Evolutionary conservation across 495 filamentous ascomycete species (phyloP), one percentile per base, ranked within the genome.

Genomic region (Podospora pseudoanserina): DNA sequence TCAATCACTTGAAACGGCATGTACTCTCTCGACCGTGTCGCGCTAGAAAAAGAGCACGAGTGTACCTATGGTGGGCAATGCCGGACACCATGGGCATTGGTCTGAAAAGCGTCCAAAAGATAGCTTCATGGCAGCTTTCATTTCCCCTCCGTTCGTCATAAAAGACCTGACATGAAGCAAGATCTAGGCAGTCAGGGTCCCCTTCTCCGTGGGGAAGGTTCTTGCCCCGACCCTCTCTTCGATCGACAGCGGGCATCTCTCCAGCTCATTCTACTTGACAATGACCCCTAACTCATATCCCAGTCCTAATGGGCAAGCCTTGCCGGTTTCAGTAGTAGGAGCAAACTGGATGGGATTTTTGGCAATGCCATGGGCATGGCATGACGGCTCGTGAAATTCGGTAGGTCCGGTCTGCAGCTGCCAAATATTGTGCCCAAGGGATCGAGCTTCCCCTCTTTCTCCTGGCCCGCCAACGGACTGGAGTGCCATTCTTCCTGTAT

Each of bases 251-350:
- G 59, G 59, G 27, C 26, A 28, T 26, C 18, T 61, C 59, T 26
- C 26, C 59, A 61, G 20, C 59, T 61, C 20, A 28, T 61, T 7
- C 59, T 18, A 61, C 59, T 61, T 28, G 59, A 61, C 59, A 61
- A 28, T 61, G 16, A 4, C 5, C 1, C 23, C 23, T 1, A 23
- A 23, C 23, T 23, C 23, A 23, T 23, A 23, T 23, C 23, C 23
- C 23, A 23, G 23, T 23, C 23, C 23, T 23, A 23, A 23, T 26
- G 4, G 4, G 18, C 9, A 61, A 27, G 15, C 15, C 15, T 49
- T 11, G 39, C 39, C 39, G 39, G 5, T 49, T 49, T 49, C 39
- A 49, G 39, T 49, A 11, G 39, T 26, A 61, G 30, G 59, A 26
- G 59, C 6, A 28, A 62, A 32, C 18, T 6, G 30, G 61, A 63